Evolutionary conservation across 495 filamentous ascomycete species (phyloP), one percentile per base, ranked within the genome.

Genomic region (Penicillium salamii): DNA sequence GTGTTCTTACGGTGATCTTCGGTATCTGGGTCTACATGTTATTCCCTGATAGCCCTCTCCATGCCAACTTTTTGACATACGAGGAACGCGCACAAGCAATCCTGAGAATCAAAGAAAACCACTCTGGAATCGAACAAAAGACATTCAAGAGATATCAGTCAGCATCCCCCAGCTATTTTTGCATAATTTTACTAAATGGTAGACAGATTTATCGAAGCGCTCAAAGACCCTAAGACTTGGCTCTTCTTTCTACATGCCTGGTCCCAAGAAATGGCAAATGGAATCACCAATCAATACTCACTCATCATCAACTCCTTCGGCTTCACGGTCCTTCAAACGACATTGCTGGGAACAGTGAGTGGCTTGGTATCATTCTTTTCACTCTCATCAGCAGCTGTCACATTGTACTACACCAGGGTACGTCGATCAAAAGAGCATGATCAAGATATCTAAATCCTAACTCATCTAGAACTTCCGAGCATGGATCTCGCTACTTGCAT

Each of bases 81-180:
- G 74, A 76, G 39, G 78, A 83, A 50, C 80, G 81, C 44, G 63
- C 63, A 28, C 50, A 82, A 50, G 79, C 81, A 45, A 71, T 82
- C 13, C 68, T 79, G 41, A 68, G 80, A 5, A 76, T 83, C 21
- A 73, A 76, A 29, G 64, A 69, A 5, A 80, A 84, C 41, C 77
- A 80, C 54, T 81, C 80, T 0, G 81, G 80, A 23, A 72, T 83
- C 26, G 79, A 83, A 62, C 82, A 81, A 49, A 76, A 79, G 34
- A 58, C 64, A 33, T 62, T 85, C 48, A 83, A 83, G 58, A 59
- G 42, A 42, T 72, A 71, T 41, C 81, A 85, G 62, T 61, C 42
- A 44, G 36, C 6, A 49, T 37, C 3, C 23, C 31, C 11, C n/a
- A 4, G 23, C 3, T 26, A 3, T 23, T 14, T 24, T 29, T 18